These are phyloP conservation scores for Hanseniaspora meyeri DNA, from an alignment of 805 yeast genomes.

Conservation along the genomic window DNA sequence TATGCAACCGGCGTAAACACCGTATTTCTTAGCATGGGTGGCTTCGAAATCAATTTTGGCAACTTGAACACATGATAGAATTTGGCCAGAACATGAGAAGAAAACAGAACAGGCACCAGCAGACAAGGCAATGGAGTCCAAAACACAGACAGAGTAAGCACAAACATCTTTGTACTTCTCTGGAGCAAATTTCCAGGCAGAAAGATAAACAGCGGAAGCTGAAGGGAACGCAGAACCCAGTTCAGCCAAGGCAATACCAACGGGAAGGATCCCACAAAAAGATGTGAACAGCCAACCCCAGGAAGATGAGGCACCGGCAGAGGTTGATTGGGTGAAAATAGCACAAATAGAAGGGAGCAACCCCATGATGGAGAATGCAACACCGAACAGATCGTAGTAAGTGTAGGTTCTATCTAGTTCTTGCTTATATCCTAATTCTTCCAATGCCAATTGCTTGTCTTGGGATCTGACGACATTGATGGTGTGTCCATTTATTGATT, in stretches of 20 bases:
- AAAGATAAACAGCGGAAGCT: conserved; percentile 60
- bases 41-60: conserved; percentile 42
- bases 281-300: conserved; percentile 67
- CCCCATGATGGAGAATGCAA: conserved; percentile 65
- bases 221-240: conserved; percentile 62
- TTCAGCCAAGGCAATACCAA: conserved; percentile 56
- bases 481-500: conserved; percentile 8
- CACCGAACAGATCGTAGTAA: conserved; percentile 54
- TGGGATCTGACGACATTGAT: conserved; percentile 13
- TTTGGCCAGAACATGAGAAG: conserved; percentile 54
- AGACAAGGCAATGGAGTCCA: conserved; percentile 54
- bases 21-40: conserved; percentile 45
- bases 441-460: conserved; percentile 16
- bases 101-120: conserved; percentile 57
- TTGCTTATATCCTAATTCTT: conserved; percentile 53
- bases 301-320: conserved; percentile 48
- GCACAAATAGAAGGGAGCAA: conserved; percentile 53
- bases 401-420: conserved; percentile 52
- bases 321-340: conserved; percentile 38
- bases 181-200: conserved; percentile 60
- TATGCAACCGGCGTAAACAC: conserved; percentile 52
- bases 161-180: conserved; percentile 37
- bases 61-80: conserved; percentile 43
- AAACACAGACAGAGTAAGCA: conserved; percentile 52
- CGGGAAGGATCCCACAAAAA: conserved; percentile 37